A percentile compares a stretch with the other conserved stretches of the same genome.
Conservation (phyloP, 371 early-diverging fungal species). For the Lichtheimia ramosa region DNA sequence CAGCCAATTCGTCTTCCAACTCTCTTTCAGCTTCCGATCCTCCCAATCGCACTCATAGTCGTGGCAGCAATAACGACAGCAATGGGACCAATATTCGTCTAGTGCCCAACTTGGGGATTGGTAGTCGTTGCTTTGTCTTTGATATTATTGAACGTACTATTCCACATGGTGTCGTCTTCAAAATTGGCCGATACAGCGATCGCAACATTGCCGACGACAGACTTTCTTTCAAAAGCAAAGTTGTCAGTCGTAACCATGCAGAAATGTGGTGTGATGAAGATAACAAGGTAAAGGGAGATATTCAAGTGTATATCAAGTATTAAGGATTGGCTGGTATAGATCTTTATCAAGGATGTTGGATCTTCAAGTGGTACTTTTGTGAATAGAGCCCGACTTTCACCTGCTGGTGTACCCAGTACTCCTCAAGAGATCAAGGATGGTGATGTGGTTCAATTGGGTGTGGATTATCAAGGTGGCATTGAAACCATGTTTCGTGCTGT, state of each 20-base stretch:
- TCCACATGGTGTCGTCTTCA: slow-evolving; percentile 62
- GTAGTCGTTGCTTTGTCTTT: slow-evolving; percentile 74
- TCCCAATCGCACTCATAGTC: neutral
- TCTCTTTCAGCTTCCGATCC: slow-evolving; percentile 18
- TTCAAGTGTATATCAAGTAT: neutral
- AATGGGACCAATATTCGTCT: slow-evolving; percentile 63
- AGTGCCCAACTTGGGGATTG: slow-evolving; percentile 73
- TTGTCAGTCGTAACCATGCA: slow-evolving; percentile 91
- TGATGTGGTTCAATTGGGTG: slow-evolving; percentile 86
- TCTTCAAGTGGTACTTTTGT: slow-evolving; percentile 90
- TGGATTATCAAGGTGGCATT: slow-evolving; percentile 88
- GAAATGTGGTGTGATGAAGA: slow-evolving; percentile 82
- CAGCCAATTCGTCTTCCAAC: slow-evolving; percentile 4
- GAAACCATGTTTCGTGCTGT: slow-evolving; percentile 81
- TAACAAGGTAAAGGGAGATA: slow-evolving; percentile 60
- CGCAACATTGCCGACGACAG: slow-evolving; percentile 61
- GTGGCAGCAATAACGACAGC: neutral
- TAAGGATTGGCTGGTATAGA: slow-evolving; percentile 27
- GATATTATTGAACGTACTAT: slow-evolving; percentile 80
- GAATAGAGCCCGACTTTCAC: slow-evolving; percentile 80
- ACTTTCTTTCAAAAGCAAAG: slow-evolving; percentile 90
- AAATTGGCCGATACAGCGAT: slow-evolving; percentile 84
- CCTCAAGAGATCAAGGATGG: slow-evolving; percentile 79
- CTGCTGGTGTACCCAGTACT: slow-evolving; percentile 71
- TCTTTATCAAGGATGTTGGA: slow-evolving; percentile 82